Base-by-base conservation (phyloP, 2,329 filamentous ascomycete genomes). In the Fusarium metavorans region DNA sequence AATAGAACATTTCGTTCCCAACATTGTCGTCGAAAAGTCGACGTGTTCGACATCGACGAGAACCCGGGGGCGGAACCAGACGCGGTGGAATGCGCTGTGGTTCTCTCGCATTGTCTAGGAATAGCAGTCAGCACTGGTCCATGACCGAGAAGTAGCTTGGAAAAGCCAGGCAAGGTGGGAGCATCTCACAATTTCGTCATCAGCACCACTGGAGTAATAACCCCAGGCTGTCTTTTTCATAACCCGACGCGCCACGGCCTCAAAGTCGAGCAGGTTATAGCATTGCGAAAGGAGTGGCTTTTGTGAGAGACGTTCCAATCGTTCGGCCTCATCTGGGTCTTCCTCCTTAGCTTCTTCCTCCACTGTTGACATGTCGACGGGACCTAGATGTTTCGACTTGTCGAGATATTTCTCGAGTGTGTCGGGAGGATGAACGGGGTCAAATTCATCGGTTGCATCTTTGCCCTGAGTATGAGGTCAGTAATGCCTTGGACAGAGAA, bases 81-180 rank as follows among this genome's bases (percentile, higher is more conserved):
- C 97, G 82, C 97, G 95, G 86, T 98, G 97, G 86, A 95, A 98
- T 52, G 96, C 96, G 41, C 90, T 90, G 85, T 98, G 95, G 85
- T 99, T 99, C 85, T 98, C 96, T 75, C 95, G 92, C 87, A 98
- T 88, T 0, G 96, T 98, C 93, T 97, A 5, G 3, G 32, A 9
- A 32, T 20, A n/a, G 2, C 6, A 32, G 18, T 54, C 1, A 54
- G 48, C 2, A 20, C 8, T 6, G 1, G 18, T 14, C 2, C 10
- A 13, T 13, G 2, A 11, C 14, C 18, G 9, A 20, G 14, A 18
- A 30, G 35, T 14, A n/a, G 25, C 16, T 5, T 20, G 9, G 18
- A 9, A 13, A 20, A 8, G 39, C 10, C 10, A 54, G 4, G 5
- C 2, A n/a, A 30, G 18, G 50, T 2, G 18, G n/a, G 16, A 20